phyloP scores from a whole-genome alignment of 306 rosid genomes.

The Pyrus betulifolia region DNA sequence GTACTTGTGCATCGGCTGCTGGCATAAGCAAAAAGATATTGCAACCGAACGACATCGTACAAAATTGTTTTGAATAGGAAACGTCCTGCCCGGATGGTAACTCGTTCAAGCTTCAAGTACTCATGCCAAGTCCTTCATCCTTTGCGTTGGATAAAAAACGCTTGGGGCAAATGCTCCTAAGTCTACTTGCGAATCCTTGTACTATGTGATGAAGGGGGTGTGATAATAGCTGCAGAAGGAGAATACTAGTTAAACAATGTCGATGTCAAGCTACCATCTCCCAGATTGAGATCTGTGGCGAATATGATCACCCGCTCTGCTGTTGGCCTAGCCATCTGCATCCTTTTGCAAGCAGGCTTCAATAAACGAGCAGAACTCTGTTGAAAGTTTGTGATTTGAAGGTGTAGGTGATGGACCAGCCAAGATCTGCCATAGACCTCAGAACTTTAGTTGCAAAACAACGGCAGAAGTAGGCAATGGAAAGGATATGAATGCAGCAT shows the following conservation, averaged over 20 bases:
- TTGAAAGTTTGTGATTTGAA: constrained; percentile 60
- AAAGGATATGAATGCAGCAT: not conserved
- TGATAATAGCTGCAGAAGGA: constrained; percentile 64
- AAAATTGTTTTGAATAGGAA: no score
- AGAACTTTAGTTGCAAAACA: constrained; percentile 12
- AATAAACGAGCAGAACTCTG: constrained; percentile 80
- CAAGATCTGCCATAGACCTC: constrained; percentile 52
- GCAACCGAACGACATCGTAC: no score
- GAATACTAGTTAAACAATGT: constrained; percentile 18
- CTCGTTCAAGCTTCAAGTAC: constrained; percentile 15
- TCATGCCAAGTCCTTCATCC: constrained; percentile 92
- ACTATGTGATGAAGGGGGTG: constrained; percentile 72
- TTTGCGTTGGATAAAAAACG: constrained; percentile 85
- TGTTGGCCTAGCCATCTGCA: constrained; percentile 76
- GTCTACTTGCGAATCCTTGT: constrained; percentile 48
- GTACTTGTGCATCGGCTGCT: no score
- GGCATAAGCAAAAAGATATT: no score
- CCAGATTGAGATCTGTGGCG: no score
- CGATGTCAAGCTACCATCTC: not conserved
- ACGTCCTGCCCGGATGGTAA: no score
- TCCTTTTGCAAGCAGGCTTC: constrained; percentile 90
- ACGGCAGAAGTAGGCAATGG: not conserved
- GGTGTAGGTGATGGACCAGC: constrained; percentile 96
- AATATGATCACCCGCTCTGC: constrained; percentile 61
- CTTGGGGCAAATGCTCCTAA: constrained; percentile 69